Conservation (phyloP, 2,329 filamentous ascomycete genomes). For the Ascochyta rabiei region DNA sequence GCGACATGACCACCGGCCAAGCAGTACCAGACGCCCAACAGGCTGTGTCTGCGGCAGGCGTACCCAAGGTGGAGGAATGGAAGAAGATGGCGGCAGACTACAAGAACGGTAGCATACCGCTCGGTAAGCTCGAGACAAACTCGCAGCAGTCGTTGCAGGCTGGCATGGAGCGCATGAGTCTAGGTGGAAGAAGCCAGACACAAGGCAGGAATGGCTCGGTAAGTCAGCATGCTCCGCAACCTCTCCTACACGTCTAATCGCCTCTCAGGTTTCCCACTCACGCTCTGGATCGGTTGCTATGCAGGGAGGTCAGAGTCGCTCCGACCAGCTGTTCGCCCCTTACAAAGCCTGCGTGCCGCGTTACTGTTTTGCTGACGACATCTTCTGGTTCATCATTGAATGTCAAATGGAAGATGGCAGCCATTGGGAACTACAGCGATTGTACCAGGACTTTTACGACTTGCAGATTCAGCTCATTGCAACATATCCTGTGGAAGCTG, state of each 20-base stretch:
- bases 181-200: slow-evolving; percentile 55
- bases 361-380: slow-evolving; percentile 95
- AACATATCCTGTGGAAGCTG: slow-evolving; percentile 89
- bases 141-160: slow-evolving; percentile 59
- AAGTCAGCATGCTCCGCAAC: slow-evolving; percentile 22
- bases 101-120: slow-evolving; percentile 97
- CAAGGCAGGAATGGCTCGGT: slow-evolving; percentile 36
- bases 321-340: slow-evolving; percentile 69
- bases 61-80: slow-evolving; percentile 97
- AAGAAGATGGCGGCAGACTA: slow-evolving; percentile 99
- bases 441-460: slow-evolving; percentile 99
- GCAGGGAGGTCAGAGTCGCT: slow-evolving; percentile 47
- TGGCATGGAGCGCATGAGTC: slow-evolving; percentile 76
- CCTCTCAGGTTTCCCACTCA: slow-evolving; percentile 36
- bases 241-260: slow-evolving; percentile 13
- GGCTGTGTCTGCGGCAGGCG: slow-evolving; percentile 84
- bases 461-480: slow-evolving; percentile 95
- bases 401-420: slow-evolving; percentile 87
- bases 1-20: slow-evolving; percentile 88
- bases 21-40: slow-evolving; percentile 82
- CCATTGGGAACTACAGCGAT: slow-evolving; percentile 90
- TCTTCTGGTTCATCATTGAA: slow-evolving; percentile 98
- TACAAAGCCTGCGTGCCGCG: slow-evolving; percentile 84
- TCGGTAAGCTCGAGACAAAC: slow-evolving; percentile 80
- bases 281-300: slow-evolving; percentile 46